Conservation (phyloP, 805 yeast species). For the Yamadazyma tumulicola region DNA sequence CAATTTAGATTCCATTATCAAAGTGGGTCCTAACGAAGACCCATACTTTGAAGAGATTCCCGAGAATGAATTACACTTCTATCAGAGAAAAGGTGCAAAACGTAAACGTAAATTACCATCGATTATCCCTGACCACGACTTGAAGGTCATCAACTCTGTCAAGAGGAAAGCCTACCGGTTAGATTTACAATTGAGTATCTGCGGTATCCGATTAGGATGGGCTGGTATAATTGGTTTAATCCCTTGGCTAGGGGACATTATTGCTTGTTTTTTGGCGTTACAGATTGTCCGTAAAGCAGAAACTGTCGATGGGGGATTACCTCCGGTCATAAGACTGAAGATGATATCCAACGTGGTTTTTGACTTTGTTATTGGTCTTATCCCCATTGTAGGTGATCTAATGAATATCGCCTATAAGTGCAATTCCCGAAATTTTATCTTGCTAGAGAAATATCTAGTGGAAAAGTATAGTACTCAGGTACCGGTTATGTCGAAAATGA, state of each 20-base stretch:
- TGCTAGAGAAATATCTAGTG: slow-evolving; percentile 38
- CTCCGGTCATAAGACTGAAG: slow-evolving; percentile 22
- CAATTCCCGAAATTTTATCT: slow-evolving; percentile 67
- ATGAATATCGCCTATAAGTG: slow-evolving; percentile 71
- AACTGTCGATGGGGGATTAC: slow-evolving; percentile 37
- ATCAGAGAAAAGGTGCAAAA: slow-evolving; percentile 38
- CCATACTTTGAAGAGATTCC: slow-evolving; percentile 43
- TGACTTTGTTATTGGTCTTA: slow-evolving; percentile 41
- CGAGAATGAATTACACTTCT: slow-evolving; percentile 36
- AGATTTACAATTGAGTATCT: slow-evolving; percentile 36
- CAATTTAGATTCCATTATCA: slow-evolving; percentile 19
- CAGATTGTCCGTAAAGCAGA: slow-evolving; percentile 29
- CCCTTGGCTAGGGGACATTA: slow-evolving; percentile 40
- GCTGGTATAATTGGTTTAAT: slow-evolving; percentile 39
- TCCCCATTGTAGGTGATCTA: slow-evolving; percentile 76
- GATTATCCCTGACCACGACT: slow-evolving; percentile 31
- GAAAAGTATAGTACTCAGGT: slow-evolving; percentile 20
- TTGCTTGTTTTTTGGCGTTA: slow-evolving; percentile 28
- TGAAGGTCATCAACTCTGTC: slow-evolving; percentile 32
- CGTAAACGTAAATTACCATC: slow-evolving; percentile 36
- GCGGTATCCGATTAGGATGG: slow-evolving; percentile 42
- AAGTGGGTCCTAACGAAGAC: slow-evolving; percentile 30
- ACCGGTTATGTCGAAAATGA: slow-evolving; percentile 3
- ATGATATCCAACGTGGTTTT: slow-evolving; percentile 39
- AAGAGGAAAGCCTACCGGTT: slow-evolving; percentile 36